Conservation (phyloP, 306 rosid genomes). For the Hippophae gyantsensis region DNA sequence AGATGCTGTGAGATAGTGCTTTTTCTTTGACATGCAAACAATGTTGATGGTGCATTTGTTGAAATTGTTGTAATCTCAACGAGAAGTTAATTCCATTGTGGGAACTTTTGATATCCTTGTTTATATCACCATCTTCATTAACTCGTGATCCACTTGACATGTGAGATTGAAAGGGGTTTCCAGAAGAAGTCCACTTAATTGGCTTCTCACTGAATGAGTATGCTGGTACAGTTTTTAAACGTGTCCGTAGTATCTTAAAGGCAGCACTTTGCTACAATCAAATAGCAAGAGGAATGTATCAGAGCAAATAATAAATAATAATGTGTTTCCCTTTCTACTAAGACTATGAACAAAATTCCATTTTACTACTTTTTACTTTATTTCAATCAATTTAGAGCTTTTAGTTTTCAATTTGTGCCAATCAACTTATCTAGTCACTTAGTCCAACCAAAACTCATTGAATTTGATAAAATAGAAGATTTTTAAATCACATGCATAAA, state of each 20-base stretch:
- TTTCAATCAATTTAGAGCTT: no score
- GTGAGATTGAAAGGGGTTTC: constrained; percentile 50
- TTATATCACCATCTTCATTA: constrained; percentile 53
- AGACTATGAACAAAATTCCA: no score
- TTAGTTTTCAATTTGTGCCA: no score
- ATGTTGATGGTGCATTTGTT: constrained; percentile 68
- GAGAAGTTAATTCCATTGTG: constrained; percentile 56
- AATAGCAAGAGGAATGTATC: constrained; percentile 16
- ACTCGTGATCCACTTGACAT: constrained; percentile 42
- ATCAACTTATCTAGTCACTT: no score
- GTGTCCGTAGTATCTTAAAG: constrained; percentile 79
- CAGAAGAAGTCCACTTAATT: constrained; percentile 40
- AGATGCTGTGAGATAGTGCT: constrained; percentile 22
- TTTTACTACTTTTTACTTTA: no score
- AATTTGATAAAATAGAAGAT: no score
- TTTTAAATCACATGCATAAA: no score
- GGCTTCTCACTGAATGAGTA: constrained; percentile 64
- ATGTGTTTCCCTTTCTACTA: no score
- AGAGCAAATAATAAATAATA: background rate
- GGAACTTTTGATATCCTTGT: constrained; percentile 37
- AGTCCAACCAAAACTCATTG: no score
- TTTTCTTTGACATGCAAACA: constrained; percentile 47
- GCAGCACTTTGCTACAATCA: constrained; percentile 92
- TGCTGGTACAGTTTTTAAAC: constrained; percentile 74
- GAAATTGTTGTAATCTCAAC: constrained; percentile 71